phyloP scores from a whole-genome alignment of 768 basidiomycete genomes.

The Pulveroboletus sp. region DNA sequence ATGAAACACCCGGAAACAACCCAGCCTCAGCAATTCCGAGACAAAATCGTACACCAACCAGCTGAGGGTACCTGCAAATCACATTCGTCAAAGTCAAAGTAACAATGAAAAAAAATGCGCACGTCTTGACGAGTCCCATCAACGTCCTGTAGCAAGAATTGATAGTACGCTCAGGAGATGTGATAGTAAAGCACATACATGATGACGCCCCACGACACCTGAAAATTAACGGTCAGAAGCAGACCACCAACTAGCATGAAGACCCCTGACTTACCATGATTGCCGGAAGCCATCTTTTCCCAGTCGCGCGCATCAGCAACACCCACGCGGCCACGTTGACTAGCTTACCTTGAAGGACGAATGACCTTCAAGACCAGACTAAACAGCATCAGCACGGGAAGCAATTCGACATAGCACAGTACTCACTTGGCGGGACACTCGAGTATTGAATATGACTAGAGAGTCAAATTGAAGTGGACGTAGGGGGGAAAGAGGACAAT shows the following conservation, averaged over 20 bases:
- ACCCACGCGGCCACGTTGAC: background rate
- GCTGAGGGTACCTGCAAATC: slow-evolving; percentile 53
- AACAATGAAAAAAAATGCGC: background rate
- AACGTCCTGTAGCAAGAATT: slow-evolving; percentile 40
- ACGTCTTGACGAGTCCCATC: slow-evolving; percentile 72
- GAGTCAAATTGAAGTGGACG: background rate
- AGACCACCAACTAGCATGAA: background rate
- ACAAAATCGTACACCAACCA: slow-evolving; percentile 54
- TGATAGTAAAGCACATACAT: slow-evolving; percentile 39
- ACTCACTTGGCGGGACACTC: slow-evolving; percentile 69
- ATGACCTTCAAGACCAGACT: slow-evolving; percentile 53
- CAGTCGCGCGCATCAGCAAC: slow-evolving; percentile 1
- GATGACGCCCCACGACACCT: slow-evolving; percentile 65
- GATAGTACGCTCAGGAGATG: background rate
- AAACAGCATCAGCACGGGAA: background rate
- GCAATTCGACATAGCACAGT: too few species aligned
- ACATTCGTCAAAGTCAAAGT: background rate
- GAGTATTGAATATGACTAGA: slow-evolving; percentile 36
- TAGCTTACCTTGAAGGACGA: slow-evolving; percentile 55
- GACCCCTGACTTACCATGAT: slow-evolving; percentile 46
- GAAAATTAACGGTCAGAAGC: background rate
- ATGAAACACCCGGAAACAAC: slow-evolving; percentile 69
- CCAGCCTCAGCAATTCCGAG: slow-evolving; percentile 71
- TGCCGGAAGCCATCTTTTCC: slow-evolving; percentile 56
- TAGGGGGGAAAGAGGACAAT: background rate